Evolutionary conservation across 192 early-diverging fungal genomes (phyloP).

Genomic region (Coemansia sp.): DNA sequence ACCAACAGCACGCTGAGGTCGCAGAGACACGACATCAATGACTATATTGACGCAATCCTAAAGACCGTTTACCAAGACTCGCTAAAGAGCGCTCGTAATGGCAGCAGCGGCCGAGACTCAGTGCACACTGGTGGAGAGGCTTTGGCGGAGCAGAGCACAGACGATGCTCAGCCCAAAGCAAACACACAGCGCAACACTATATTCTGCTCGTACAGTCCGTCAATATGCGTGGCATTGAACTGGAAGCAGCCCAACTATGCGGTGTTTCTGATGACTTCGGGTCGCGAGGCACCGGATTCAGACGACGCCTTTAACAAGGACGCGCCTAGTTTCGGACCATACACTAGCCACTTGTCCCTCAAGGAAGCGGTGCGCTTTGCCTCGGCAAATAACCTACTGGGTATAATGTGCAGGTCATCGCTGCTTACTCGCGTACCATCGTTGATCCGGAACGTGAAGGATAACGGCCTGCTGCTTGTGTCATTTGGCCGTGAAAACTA

Average conservation of each 20-base stretch:
- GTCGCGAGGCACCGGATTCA: constrained; percentile 51
- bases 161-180: constrained; percentile 14
- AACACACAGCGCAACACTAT: constrained; percentile 61
- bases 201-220: constrained; percentile 89
- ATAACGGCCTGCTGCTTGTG: constrained; percentile 85
- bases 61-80: constrained; percentile 70
- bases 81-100: neutral
- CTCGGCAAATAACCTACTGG: constrained; percentile 86
- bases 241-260: constrained; percentile 99
- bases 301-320: constrained; percentile 9
- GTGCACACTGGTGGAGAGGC: neutral
- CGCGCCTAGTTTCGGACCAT: constrained; percentile 34
- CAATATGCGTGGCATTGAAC: constrained; percentile 89
- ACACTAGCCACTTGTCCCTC: constrained; percentile 55
- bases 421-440: constrained; percentile 89
- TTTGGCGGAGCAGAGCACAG: constrained; percentile 12
- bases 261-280: constrained; percentile 90
- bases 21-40: constrained; percentile 68
- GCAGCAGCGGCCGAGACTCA: neutral
- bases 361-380: constrained; percentile 96
- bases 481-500: constrained; percentile 86
- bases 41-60: constrained; percentile 84
- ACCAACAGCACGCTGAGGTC: constrained; percentile 42
- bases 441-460: constrained; percentile 89
- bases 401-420: constrained; percentile 86